A percentile compares a stretch with the other conserved stretches of the same genome.
Evolutionary conservation across 148 eudicot species (phyloP).

Genomic region (Limonium bicolor): DNA sequence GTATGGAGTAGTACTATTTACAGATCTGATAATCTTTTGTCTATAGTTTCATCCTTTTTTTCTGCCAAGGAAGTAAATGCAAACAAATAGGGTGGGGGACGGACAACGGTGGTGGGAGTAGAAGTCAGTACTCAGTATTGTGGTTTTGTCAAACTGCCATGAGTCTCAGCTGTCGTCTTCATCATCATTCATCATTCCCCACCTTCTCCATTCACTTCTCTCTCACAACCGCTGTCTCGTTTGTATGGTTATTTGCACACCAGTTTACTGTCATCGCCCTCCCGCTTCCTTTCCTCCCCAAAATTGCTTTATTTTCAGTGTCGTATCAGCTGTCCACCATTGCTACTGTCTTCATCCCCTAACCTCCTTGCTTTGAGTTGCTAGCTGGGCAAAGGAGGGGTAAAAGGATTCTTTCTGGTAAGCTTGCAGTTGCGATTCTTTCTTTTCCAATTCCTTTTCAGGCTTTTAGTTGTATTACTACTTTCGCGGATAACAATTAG

Average conservation of each 20-base stretch:
- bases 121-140: too few species aligned
- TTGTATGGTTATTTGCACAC: constrained; percentile 2
- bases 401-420: too few species aligned
- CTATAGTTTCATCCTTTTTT: too few species aligned
- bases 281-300: background rate
- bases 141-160: constrained; percentile 1
- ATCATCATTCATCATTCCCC: constrained; percentile 1
- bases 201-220: background rate
- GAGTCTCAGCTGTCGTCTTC: constrained; percentile 2
- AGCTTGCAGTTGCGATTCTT: background rate
- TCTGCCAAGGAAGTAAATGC: too few species aligned
- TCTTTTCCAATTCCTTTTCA: background rate
- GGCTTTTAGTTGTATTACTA: background rate
- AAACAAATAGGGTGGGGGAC: too few species aligned
- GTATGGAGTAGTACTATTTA: too few species aligned
- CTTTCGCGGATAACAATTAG: background rate
- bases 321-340: background rate
- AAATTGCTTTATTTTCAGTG: constrained; percentile 16
- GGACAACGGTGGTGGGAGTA: too few species aligned
- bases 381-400: background rate
- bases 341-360: background rate
- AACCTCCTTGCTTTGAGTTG: background rate
- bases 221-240: background rate
- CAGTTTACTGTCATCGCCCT: background rate
- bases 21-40: too few species aligned